These are phyloP conservation scores for Leptodermis oblonga DNA, from an alignment of 257 asterid species.

Conservation along the genomic window DNA sequence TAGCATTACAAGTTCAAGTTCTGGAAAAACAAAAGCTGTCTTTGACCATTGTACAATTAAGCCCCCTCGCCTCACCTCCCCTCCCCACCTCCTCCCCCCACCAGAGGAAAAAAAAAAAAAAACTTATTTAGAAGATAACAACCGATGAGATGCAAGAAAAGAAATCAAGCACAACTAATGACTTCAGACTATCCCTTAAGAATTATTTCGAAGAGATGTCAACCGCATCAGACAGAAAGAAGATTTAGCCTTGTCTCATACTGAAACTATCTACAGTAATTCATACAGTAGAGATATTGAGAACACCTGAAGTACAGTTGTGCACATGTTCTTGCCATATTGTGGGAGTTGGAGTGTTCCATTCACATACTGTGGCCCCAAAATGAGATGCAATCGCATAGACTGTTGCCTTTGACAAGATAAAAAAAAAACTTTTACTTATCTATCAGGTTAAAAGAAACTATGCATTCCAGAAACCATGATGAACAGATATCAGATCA, in stretches of 20 bases:
- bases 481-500: constrained; percentile 1
- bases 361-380: constrained; percentile 71
- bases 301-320: constrained; percentile 70
- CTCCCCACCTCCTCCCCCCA: background rate
- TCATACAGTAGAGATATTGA: background rate
- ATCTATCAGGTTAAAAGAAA: constrained; percentile 1
- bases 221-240: background rate
- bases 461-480: background rate
- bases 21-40: constrained; percentile 15
- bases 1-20: constrained; percentile 10
- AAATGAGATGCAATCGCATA: constrained; percentile 70
- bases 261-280: background rate
- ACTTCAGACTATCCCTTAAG: background rate
- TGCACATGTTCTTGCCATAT: constrained; percentile 91
- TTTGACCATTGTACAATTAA: background rate
- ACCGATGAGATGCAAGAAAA: background rate
- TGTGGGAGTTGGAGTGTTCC: constrained; percentile 92
- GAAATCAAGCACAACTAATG: background rate
- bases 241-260: background rate
- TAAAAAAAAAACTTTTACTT: constrained; percentile 24
- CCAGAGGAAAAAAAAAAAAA: background rate
- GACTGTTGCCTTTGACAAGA: constrained; percentile 60
- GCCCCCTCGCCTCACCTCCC: too few species aligned
- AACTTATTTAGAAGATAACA: background rate
- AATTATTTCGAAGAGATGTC: background rate